Evolutionary conservation across 1,284 basidiomycete genomes (phyloP).

Genomic region (Ganoderma meredithae): DNA sequence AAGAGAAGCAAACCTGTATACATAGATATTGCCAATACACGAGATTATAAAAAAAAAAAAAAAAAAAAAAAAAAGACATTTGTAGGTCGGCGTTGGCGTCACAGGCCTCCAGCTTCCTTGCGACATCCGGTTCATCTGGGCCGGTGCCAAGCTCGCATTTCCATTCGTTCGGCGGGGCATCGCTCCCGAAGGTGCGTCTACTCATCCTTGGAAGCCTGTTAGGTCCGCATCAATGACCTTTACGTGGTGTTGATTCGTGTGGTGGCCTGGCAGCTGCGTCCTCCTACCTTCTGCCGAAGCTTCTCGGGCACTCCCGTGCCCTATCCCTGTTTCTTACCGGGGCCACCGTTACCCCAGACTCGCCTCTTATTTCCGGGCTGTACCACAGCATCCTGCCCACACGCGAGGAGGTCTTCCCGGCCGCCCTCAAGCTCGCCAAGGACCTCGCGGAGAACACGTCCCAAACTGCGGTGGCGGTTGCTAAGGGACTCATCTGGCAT

Average conservation of each 20-base stretch:
- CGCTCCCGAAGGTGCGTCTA: conserved; percentile 53
- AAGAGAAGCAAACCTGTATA: too few relatives aligned
- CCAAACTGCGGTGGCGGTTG: conserved; percentile 55
- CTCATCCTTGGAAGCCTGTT: neutral
- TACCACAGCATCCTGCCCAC: conserved; percentile 56
- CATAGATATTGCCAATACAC: too few relatives aligned
- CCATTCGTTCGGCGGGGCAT: conserved; percentile 65
- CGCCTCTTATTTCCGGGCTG: conserved; percentile 51
- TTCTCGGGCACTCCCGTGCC: conserved; percentile 59
- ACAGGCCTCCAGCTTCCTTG: conserved; percentile 63
- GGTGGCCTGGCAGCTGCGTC: conserved; percentile 49
- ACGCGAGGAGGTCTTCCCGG: conserved; percentile 59
- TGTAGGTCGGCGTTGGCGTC: conserved; percentile 58
- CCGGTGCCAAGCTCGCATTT: conserved; percentile 58
- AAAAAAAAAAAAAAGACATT: too few relatives aligned
- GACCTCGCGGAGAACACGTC: conserved; percentile 61
- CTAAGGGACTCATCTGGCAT: conserved; percentile 60
- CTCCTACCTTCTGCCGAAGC: conserved; percentile 59
- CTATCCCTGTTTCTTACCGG: conserved; percentile 59
- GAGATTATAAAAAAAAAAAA: too few relatives aligned
- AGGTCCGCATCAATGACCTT: neutral
- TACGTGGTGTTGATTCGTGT: neutral
- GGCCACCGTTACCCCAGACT: conserved; percentile 51
- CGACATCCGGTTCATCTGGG: conserved; percentile 63
- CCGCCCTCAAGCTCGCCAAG: conserved; percentile 57